Conservation (phyloP, 2,329 filamentous ascomycete species). For the Ceratocystis ficicola region DNA sequence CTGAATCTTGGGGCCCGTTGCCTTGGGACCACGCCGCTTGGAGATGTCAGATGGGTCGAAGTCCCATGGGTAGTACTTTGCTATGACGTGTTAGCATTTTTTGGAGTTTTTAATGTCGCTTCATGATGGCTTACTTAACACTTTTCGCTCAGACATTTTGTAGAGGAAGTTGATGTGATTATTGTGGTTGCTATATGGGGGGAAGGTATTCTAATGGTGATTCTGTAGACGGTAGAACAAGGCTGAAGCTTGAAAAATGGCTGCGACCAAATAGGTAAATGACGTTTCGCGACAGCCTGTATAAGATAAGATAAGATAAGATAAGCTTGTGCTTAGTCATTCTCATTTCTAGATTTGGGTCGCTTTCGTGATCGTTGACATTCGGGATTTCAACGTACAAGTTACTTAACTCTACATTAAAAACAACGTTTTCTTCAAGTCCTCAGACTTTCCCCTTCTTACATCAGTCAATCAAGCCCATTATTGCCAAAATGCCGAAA, state of each 20-base stretch:
- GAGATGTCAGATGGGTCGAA: conserved; percentile 80
- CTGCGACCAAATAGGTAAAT: not conserved
- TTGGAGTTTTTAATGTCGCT: not conserved
- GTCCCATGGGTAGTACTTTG: conserved; percentile 57
- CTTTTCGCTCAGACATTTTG: conserved; percentile 77
- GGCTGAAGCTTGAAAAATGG: conserved; percentile 11
- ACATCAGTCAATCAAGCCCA: not conserved
- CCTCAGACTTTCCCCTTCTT: not conserved
- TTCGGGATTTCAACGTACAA: not conserved
- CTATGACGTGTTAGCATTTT: conserved; percentile 25
- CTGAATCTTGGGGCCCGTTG: conserved; percentile 65
- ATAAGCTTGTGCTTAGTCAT: conserved; percentile 14
- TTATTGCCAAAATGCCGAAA: conserved; percentile 58
- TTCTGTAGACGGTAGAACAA: not conserved
- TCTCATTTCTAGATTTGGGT: not conserved
- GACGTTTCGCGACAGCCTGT: conserved; percentile 4
- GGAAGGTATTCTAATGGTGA: not conserved
- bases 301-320: conserved; percentile 13
- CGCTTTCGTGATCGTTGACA: not conserved
- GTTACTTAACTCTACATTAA: not conserved
- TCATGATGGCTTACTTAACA: conserved; percentile 39
- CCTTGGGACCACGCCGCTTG: conserved; percentile 56
- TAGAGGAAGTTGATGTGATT: conserved; percentile 18
- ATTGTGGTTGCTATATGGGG: not conserved
- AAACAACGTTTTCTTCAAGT: not conserved